Evolutionary conservation across 2,329 filamentous ascomycete species (phyloP), one percentile per base, ranked within the genome.

Genomic region (Pestalotiopsis sp.): DNA sequence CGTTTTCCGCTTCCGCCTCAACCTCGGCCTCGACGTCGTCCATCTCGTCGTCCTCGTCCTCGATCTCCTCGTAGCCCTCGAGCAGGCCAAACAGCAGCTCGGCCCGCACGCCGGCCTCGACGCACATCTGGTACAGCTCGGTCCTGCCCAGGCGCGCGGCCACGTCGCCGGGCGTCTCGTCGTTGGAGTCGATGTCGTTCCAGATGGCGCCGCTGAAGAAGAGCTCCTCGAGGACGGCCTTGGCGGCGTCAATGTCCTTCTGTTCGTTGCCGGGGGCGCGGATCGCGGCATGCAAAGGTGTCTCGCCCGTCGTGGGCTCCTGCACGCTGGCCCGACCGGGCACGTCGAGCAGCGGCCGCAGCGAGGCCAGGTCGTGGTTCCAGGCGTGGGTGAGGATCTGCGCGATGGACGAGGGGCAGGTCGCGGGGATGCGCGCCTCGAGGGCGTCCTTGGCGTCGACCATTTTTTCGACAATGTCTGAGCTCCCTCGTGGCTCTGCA

Each of bases 201-300:
- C 96, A 99, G 74, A 98, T 98, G 12, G 94, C 96, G 40, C 96
- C 96, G 73, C 92, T 92, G 76, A 95, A 87, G 70, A 98, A 90
- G 7, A 98, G 86, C 76, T 96, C 88, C 73, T 89, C 87, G 4
- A 98, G 83, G 0, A 91, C 91, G 66, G 90, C 88, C 67, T 87
- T 86, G 2, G 90, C 92, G 52, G 88, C 87, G 61, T 90, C 87
- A 40, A 92, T 79, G 31, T 80, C 78, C 66, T 81, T 74, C 31
- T 82, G 80, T 27, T 82, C 81, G 11, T 78, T 78, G 2, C 76
- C 72, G 14, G 80, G 78, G 3, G 91, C 87, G n/a, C 93, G 92
- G 77, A 98, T 93, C 52, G 94, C 94, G 25, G 95, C 93, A 81
- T 98, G 96, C 14, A 98, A 86, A 11, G 95, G 94, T 9, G 94